Percentiles rank a stretch among this genome's conserved stretches.
Evolutionary conservation across 768 basidiomycete genomes (phyloP).

Genomic region (Neoboletus magnificus): DNA sequence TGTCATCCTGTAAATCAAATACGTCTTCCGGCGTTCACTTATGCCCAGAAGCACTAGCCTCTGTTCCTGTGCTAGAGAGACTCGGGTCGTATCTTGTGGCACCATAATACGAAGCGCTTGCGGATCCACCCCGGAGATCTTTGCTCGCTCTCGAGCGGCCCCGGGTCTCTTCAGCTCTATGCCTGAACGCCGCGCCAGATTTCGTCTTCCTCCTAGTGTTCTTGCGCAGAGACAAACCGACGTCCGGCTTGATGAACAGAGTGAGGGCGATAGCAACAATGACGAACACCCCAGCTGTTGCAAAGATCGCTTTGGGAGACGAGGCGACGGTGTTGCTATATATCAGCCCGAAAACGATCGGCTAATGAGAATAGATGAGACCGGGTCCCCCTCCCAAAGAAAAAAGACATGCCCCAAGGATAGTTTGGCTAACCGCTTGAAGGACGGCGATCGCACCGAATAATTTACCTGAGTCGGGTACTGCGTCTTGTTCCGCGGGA

Average conservation of each 20-base stretch:
- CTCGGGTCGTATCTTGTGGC: conserved; percentile 8
- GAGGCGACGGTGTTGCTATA: conserved; percentile 62
- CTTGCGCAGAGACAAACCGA: conserved; percentile 20
- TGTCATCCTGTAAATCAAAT: neutral
- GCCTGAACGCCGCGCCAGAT: neutral
- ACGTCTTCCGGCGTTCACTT: neutral
- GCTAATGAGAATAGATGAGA: conserved; percentile 40
- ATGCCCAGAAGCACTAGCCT: conserved; percentile 4
- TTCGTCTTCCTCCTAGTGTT: conserved; percentile 8
- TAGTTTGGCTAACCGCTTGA: conserved; percentile 61
- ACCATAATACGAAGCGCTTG: conserved; percentile 23
- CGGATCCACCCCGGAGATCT: conserved; percentile 36
- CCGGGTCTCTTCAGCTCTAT: conserved; percentile 15
- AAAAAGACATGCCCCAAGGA: conserved; percentile 41
- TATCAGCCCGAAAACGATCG: conserved; percentile 62
- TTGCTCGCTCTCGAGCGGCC: conserved; percentile 37
- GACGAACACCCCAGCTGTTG: conserved; percentile 54
- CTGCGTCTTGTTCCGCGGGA: conserved; percentile 25
- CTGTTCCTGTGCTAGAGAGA: conserved; percentile 3
- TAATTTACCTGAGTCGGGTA: conserved; percentile 48
- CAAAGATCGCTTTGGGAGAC: conserved; percentile 70
- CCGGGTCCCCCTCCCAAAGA: conserved; percentile 7
- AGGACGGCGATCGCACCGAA: conserved; percentile 73
- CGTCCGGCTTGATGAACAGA: conserved; percentile 38
- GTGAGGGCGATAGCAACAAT: conserved; percentile 47